A percentile compares a stretch with the other conserved stretches of the same genome.
Conservation (phyloP, 208 protist genomes). For the Trichomonas gallinae region DNA sequence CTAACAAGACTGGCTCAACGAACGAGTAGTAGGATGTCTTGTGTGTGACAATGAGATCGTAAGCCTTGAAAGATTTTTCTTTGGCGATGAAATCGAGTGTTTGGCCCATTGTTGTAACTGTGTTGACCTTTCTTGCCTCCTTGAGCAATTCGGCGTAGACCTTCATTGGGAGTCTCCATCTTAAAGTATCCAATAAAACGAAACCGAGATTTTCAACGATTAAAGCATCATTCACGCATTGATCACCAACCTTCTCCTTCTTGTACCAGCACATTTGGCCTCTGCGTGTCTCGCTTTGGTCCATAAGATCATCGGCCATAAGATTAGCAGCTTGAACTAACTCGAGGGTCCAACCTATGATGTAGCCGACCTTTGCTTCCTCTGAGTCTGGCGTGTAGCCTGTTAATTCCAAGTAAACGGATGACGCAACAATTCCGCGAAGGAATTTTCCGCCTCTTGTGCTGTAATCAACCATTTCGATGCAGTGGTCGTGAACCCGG, state of each 20-base stretch:
- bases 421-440: neutral
- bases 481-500: neutral
- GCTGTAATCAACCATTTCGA: neutral
- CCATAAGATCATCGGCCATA: conserved; percentile 56
- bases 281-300: conserved; percentile 41
- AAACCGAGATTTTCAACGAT: conserved; percentile 41
- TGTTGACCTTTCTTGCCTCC: neutral
- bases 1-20: conserved; percentile 40
- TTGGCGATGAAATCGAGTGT: neutral
- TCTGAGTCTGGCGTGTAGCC: neutral
- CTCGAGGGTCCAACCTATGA: neutral
- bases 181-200: conserved; percentile 3
- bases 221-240: conserved; percentile 44
- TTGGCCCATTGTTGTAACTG: neutral
- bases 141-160: neutral
- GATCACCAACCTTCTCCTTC: conserved; percentile 24
- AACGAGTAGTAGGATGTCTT: conserved; percentile 54
- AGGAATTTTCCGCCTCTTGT: neutral
- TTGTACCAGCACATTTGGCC: conserved; percentile 50
- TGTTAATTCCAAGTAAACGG: neutral
- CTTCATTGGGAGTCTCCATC: neutral
- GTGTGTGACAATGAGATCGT: conserved; percentile 38
- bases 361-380: neutral
- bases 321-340: conserved; percentile 45
- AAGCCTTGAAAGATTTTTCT: neutral